Percentiles rank a stretch among this genome's conserved stretches.
phyloP scores from a whole-genome alignment of 1,284 basidiomycete species.

The Papiliotrema terrestris region DNA sequence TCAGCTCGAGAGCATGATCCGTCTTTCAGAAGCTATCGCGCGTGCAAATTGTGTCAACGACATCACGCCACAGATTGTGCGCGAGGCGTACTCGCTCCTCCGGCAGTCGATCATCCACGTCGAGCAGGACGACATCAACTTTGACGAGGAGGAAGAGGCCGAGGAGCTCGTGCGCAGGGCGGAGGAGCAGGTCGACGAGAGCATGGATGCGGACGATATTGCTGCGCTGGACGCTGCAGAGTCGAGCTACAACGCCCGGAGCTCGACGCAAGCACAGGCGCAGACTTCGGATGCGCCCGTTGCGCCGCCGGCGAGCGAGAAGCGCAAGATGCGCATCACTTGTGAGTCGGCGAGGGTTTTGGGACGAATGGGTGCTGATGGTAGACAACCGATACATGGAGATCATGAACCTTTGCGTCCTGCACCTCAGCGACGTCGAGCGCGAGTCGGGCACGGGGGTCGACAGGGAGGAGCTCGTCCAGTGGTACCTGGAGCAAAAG shows the following conservation, averaged over 20 bases:
- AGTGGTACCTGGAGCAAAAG: slow-evolving; percentile 91
- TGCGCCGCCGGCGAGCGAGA: slow-evolving; percentile 49
- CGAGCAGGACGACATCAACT: slow-evolving; percentile 97
- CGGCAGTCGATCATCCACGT: slow-evolving; percentile 99
- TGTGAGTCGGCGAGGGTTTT: slow-evolving; percentile 29
- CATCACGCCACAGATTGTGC: slow-evolving; percentile 87
- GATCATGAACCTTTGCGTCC: slow-evolving; percentile 75
- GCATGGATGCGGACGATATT: slow-evolving; percentile 57
- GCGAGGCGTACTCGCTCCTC: slow-evolving; percentile 89
- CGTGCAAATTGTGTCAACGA: slow-evolving; percentile 91
- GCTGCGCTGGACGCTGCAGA: slow-evolving; percentile 50
- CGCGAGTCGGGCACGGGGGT: slow-evolving; percentile 70
- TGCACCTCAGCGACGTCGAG: slow-evolving; percentile 78
- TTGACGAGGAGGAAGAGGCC: slow-evolving; percentile 85
- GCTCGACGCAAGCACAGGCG: slow-evolving; percentile 50
- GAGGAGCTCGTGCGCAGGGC: slow-evolving; percentile 57
- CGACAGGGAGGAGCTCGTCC: slow-evolving; percentile 83
- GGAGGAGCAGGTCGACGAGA: slow-evolving; percentile 20
- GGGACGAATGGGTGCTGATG: slow-evolving; percentile 2
- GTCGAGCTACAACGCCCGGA: slow-evolving; percentile 34
- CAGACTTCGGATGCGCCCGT: slow-evolving; percentile 20
- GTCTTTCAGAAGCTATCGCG: slow-evolving; percentile 93
- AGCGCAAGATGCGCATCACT: slow-evolving; percentile 83
- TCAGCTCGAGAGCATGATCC: slow-evolving; percentile 96
- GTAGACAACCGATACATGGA: slow-evolving; percentile 83